Conservation (phyloP, 192 early-diverging fungal genomes). For the Linnemannia elongata region DNA sequence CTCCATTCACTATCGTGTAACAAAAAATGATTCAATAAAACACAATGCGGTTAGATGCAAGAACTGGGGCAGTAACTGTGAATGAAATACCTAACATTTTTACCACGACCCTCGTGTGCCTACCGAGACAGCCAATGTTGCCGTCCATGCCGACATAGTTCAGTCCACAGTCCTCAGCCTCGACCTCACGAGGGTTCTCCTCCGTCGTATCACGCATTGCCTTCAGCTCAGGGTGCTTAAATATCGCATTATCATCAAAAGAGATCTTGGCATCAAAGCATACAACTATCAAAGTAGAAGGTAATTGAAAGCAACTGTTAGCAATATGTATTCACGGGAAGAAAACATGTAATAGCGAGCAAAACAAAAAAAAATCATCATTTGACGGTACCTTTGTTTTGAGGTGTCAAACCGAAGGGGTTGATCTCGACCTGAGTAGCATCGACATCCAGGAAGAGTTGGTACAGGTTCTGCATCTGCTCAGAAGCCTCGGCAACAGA, state of each 20-base stretch:
- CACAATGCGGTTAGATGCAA: neutral
- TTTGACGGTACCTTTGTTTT: slow-evolving; percentile 27
- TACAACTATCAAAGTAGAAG: slow-evolving; percentile 11
- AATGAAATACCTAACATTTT: neutral
- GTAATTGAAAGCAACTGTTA: neutral
- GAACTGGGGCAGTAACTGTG: neutral
- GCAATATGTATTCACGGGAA: neutral
- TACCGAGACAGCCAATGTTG: slow-evolving; percentile 50
- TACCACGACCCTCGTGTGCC: neutral
- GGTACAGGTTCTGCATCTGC: slow-evolving; percentile 52
- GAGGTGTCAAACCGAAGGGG: slow-evolving; percentile 46
- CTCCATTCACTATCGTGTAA: slow-evolving; percentile 36
- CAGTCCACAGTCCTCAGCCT: slow-evolving; percentile 43
- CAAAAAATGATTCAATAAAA: neutral
- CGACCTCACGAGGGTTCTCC: slow-evolving; percentile 46
- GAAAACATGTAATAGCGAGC: neutral
- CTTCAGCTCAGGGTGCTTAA: slow-evolving; percentile 47
- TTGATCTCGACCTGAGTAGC: slow-evolving; percentile 48
- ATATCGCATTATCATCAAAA: slow-evolving; percentile 44
- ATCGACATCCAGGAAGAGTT: slow-evolving; percentile 47
- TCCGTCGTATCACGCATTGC: slow-evolving; percentile 43
- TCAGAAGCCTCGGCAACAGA: slow-evolving; percentile 44
- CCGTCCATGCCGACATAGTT: slow-evolving; percentile 54
- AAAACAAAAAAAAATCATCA: neutral
- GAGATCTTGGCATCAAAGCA: slow-evolving; percentile 55